phyloP scores from a whole-genome alignment of 2,329 filamentous ascomycete genomes.

The Pseudogymnoascus sp. region DNA sequence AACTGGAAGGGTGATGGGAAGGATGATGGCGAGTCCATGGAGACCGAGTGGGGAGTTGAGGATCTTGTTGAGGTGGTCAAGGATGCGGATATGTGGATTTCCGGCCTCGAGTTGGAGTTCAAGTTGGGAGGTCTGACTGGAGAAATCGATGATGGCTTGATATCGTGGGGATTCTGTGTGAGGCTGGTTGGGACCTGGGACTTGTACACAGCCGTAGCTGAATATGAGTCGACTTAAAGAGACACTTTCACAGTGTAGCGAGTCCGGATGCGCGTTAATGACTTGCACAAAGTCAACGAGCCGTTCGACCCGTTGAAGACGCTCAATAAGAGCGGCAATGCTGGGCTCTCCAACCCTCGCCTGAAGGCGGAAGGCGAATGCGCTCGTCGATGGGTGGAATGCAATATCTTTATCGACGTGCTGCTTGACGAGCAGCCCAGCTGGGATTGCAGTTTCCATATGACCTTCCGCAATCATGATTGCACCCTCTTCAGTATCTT shows the following conservation, averaged over 20 bases:
- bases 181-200: slow-evolving; percentile 14
- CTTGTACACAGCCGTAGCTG: slow-evolving; percentile 47
- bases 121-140: slow-evolving; percentile 39
- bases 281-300: slow-evolving; percentile 64
- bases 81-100: slow-evolving; percentile 62
- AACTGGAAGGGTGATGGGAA: slow-evolving; percentile 58
- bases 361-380: slow-evolving; percentile 27
- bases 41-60: slow-evolving; percentile 47
- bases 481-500: slow-evolving; percentile 17
- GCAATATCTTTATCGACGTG: slow-evolving; percentile 28
- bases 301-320: slow-evolving; percentile 53
- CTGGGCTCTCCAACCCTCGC: slow-evolving; percentile 26
- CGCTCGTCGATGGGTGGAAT: slow-evolving; percentile 24
- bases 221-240: slow-evolving; percentile 60
- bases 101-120: slow-evolving; percentile 51
- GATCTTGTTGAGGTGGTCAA: slow-evolving; percentile 50
- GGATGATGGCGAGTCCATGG: slow-evolving; percentile 45
- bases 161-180: slow-evolving; percentile 31
- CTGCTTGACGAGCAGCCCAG: slow-evolving; percentile 23
- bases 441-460: slow-evolving; percentile 23
- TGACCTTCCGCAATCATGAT: slow-evolving; percentile 28
- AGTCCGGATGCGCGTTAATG: slow-evolving; percentile 48
- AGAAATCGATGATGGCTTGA: slow-evolving; percentile 53
- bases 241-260: slow-evolving; percentile 51
- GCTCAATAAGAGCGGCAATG: slow-evolving; percentile 24